phyloP scores from a whole-genome alignment of 306 rosid species.

The Crotalaria pallida region DNA sequence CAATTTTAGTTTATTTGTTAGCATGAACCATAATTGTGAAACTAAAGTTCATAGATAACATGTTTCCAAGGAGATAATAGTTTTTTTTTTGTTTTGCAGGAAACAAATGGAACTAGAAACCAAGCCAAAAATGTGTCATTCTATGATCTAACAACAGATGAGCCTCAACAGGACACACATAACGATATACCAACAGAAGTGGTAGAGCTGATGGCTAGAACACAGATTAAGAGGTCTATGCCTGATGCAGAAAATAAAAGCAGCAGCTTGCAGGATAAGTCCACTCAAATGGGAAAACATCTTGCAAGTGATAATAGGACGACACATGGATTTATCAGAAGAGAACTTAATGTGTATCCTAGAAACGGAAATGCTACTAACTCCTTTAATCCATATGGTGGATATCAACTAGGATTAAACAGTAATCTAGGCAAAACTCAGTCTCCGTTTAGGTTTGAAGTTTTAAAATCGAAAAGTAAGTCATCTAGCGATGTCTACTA shows the following conservation, averaged over 20 bases:
- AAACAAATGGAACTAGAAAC: slow-evolving; percentile 27
- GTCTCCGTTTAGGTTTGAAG: slow-evolving; percentile 20
- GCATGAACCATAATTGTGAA: neutral
- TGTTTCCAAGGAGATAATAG: neutral
- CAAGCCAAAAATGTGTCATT: slow-evolving; percentile 20
- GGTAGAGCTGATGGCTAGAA: slow-evolving; percentile 60
- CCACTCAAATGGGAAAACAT: slow-evolving; percentile 19
- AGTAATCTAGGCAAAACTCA: slow-evolving; percentile 36
- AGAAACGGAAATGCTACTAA: slow-evolving; percentile 34
- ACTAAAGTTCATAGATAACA: neutral
- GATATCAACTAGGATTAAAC: slow-evolving; percentile 16
- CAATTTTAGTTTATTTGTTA: neutral
- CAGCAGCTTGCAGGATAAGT: slow-evolving; percentile 14
- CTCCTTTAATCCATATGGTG: slow-evolving; percentile 24
- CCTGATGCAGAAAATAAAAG: slow-evolving; percentile 35
- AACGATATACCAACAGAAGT: slow-evolving; percentile 69
- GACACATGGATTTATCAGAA: slow-evolving; percentile 18
- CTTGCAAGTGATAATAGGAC: neutral
- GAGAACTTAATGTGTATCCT: slow-evolving; percentile 28
- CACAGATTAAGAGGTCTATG: slow-evolving; percentile 60
- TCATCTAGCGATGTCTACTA: slow-evolving; percentile 31
- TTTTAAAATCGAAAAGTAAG: slow-evolving; percentile 37
- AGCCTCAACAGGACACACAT: slow-evolving; percentile 32
- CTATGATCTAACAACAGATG: slow-evolving; percentile 20
- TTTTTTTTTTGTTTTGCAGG: slow-evolving; percentile 40